These are phyloP conservation scores for Didymosphaeria variabile DNA, from an alignment of 2,329 filamentous ascomycete species.

Conservation along the genomic window DNA sequence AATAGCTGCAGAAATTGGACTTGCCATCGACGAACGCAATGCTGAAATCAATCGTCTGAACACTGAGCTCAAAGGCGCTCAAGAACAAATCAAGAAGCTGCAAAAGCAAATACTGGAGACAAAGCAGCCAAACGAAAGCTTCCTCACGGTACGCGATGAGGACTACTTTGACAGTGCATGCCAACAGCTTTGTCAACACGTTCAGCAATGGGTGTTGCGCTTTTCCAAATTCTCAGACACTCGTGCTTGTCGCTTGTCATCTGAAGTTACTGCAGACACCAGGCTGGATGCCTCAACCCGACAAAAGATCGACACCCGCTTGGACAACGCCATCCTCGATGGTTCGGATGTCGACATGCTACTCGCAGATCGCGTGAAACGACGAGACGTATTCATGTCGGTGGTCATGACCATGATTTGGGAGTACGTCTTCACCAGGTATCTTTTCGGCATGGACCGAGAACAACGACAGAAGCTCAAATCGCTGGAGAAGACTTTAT, in stretches of 20 bases:
- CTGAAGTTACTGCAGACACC: slow-evolving; percentile 76
- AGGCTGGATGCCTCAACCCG: slow-evolving; percentile 45
- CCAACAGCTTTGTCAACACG: slow-evolving; percentile 92
- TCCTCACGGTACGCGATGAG: slow-evolving; percentile 83
- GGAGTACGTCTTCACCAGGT: slow-evolving; percentile 98
- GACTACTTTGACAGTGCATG: slow-evolving; percentile 96
- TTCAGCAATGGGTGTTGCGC: slow-evolving; percentile 96
- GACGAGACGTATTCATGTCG: slow-evolving; percentile 96
- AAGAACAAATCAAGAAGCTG: slow-evolving; percentile 66
- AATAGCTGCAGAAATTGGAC: slow-evolving; percentile 68
- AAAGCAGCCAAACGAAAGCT: slow-evolving; percentile 70
- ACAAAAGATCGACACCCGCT: slow-evolving; percentile 90
- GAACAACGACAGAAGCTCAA: slow-evolving; percentile 98
- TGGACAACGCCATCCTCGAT: slow-evolving; percentile 94
- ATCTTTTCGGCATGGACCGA: slow-evolving; percentile 97
- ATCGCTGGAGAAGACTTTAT: slow-evolving; percentile 88
- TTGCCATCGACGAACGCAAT: slow-evolving; percentile 81
- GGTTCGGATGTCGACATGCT: slow-evolving; percentile 91
- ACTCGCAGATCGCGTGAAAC: slow-evolving; percentile 84
- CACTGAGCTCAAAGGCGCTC: slow-evolving; percentile 77
- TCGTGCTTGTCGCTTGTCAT: slow-evolving; percentile 82
- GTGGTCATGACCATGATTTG: slow-evolving; percentile 99
- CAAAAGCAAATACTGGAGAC: slow-evolving; percentile 68
- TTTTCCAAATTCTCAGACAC: slow-evolving; percentile 98
- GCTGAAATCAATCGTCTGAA: slow-evolving; percentile 81